Evolutionary conservation across 2,329 filamentous ascomycete genomes (phyloP).

Genomic region (Phaeosphaeriaceae sp.): DNA sequence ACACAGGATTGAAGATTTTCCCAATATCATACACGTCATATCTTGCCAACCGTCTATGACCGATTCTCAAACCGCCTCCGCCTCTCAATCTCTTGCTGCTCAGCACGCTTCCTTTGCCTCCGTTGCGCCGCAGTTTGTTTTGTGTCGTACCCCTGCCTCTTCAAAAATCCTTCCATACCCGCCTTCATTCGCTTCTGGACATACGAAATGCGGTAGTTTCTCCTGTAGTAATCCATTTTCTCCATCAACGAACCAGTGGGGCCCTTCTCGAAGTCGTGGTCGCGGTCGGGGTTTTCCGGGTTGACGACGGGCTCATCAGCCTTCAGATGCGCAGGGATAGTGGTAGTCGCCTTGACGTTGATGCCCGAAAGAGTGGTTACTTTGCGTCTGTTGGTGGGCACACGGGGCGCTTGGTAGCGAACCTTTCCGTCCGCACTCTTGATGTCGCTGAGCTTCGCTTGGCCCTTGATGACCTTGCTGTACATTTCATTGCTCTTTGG

Average conservation of each 20-base stretch:
- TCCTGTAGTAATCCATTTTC: constrained; percentile 34
- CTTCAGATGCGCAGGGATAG: constrained; percentile 34
- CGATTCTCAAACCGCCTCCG: constrained; percentile 38
- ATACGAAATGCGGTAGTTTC: constrained; percentile 32
- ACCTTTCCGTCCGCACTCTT: constrained; percentile 32
- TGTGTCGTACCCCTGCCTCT: constrained; percentile 22
- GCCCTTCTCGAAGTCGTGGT: constrained; percentile 30
- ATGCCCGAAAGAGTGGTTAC: constrained; percentile 21
- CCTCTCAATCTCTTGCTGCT: constrained; percentile 36
- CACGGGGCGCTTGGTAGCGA: constrained; percentile 36
- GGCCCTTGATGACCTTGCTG: constrained; percentile 32
- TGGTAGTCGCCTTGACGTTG: constrained; percentile 32
- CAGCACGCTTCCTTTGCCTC: constrained; percentile 37
- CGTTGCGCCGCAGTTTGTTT: constrained; percentile 24
- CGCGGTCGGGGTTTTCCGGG: constrained; percentile 23
- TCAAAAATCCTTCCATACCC: constrained; percentile 15
- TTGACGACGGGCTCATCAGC: constrained; percentile 15
- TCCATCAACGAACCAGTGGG: constrained; percentile 24
- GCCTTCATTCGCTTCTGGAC: constrained; percentile 24
- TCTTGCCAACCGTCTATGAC: constrained; percentile 14
- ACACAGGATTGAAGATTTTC: constrained; percentile 16
- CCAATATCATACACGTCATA: constrained; percentile 29
- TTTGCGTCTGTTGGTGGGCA: constrained; percentile 16
- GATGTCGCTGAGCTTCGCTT: constrained; percentile 32
- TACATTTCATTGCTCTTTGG: constrained; percentile 34